Base-by-base conservation (phyloP, 441 rosid genomes). In the Croton laevigatus region DNA sequence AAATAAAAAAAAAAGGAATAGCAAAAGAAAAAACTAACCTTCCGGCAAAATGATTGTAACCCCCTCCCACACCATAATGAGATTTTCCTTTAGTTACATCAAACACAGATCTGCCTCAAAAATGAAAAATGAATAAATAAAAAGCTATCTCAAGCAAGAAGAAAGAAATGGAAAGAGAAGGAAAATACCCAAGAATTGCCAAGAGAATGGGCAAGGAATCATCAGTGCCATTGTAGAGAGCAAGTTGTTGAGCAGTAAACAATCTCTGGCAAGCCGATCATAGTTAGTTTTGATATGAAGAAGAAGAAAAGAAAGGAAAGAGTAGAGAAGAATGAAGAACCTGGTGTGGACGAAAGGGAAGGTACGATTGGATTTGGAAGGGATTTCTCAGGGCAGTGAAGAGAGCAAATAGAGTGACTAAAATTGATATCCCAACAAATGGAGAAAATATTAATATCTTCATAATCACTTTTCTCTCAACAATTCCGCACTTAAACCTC, bases 1-100 rank as follows among this genome's bases (percentile, higher is more conserved):
- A 27, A 27, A 27, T 27, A 68, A 16, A 57, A n/a, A 13, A 46
- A 22, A 14, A 36, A 5, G 6, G 0, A 16, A 3, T 0, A 46
- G 10, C 19, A 52, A 49, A 27, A 65, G 37, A 59, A 51, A n/a
- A 68, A 77, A 62, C 77, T 72, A 75, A 89, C 98, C 97, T 91
- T 79, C 97, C 98, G 71, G 97, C 68, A 81, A 94, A 94, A 83
- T 94, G 98, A 76, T 83, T 79, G 82, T 94, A 94, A 76, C 97
- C 83, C 44, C 97, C 97, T 77, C 97, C 95, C 9, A 64, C 69
- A 14, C 97, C 97, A 71, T 91, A 91, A 78, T 91, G 98, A 38
- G 94, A 88, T 79, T 88, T 90, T 71, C 98, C 98, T 81, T 83
- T 90, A 1, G 89, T 86, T 51, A 94, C 98, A 71, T 93, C 98